Percentiles rank a stretch among this genome's conserved stretches.
phyloP scores from a whole-genome alignment of 2,329 filamentous ascomycete genomes.

The Botryotinia narcissicola region DNA sequence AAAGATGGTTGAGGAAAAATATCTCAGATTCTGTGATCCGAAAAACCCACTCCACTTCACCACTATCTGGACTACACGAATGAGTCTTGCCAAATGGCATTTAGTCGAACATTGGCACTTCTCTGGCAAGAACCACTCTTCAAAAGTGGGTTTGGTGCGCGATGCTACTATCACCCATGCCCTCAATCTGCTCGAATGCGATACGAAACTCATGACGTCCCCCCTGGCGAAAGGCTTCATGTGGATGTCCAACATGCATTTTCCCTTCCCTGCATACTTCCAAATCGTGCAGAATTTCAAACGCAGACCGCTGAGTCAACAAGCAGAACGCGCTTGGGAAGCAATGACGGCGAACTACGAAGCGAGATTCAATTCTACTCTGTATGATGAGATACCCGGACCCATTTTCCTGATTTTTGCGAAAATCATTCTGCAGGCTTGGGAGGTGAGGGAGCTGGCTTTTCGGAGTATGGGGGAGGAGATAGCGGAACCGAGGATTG shows the following conservation, averaged over 20 bases:
- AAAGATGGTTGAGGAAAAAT: constrained; percentile 43
- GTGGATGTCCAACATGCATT: constrained; percentile 38
- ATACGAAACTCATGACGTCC: constrained; percentile 37
- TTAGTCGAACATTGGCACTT: constrained; percentile 35
- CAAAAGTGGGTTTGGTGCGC: constrained; percentile 33
- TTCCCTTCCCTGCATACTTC: constrained; percentile 39
- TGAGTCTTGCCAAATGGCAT: constrained; percentile 33
- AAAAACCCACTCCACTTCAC: constrained; percentile 41
- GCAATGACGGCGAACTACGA: constrained; percentile 33
- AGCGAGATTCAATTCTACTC: constrained; percentile 27
- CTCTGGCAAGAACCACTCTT: constrained; percentile 24
- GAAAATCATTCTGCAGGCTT: constrained; percentile 33
- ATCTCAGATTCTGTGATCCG: constrained; percentile 44
- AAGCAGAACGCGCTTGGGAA: constrained; percentile 36
- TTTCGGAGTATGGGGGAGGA: constrained; percentile 25
- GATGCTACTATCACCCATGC: constrained; percentile 38
- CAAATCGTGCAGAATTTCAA: constrained; percentile 38
- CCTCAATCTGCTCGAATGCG: constrained; percentile 37
- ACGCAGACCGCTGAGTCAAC: constrained; percentile 29
- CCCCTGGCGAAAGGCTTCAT: constrained; percentile 34
- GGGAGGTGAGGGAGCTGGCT: constrained; percentile 30
- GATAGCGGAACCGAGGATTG: constrained; percentile 28
- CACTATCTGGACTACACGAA: constrained; percentile 34
- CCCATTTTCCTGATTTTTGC: constrained; percentile 30
- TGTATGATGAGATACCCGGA: constrained; percentile 6